Conservation (phyloP, 345 rosid genomes). For the Hibiscus tridactylites region DNA sequence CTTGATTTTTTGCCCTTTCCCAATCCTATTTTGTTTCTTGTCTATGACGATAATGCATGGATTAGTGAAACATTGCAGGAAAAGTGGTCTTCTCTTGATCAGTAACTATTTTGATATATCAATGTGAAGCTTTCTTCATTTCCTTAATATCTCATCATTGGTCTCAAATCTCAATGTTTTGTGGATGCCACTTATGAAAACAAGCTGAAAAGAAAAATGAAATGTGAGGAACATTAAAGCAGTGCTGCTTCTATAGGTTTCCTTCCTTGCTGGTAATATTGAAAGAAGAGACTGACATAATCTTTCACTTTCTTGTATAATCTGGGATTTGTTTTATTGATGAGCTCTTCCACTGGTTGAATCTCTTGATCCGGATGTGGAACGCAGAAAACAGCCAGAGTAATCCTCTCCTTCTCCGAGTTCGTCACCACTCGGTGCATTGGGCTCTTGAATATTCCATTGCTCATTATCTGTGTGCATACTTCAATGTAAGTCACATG, state of each 20-base stretch:
- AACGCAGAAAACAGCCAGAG: slow-evolving; percentile 39
- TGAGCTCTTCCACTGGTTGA: slow-evolving; percentile 24
- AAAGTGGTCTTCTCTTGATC: background rate
- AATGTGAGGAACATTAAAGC: slow-evolving; percentile 10
- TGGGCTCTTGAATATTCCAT: slow-evolving; percentile 53
- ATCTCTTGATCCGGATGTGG: slow-evolving; percentile 33
- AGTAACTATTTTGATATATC: background rate
- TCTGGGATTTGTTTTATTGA: slow-evolving; percentile 38
- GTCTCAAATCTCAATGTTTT: background rate
- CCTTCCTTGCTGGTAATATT: slow-evolving; percentile 37
- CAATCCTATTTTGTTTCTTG: background rate
- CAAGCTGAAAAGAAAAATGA: background rate
- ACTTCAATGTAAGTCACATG: slow-evolving; percentile 7
- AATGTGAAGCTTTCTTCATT: background rate
- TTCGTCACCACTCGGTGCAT: slow-evolving; percentile 44
- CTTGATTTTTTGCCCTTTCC: background rate
- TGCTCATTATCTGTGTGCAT: slow-evolving; percentile 40
- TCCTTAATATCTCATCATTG: background rate
- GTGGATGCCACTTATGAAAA: background rate
- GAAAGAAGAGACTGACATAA: slow-evolving; percentile 31
- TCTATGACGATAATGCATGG: slow-evolving; percentile 8
- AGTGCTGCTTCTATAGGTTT: slow-evolving; percentile 46
- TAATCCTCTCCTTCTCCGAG: slow-evolving; percentile 36
- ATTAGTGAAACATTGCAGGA: background rate
- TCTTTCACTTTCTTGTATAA: slow-evolving; percentile 41